These are phyloP conservation scores for Podaxis sp. DNA, from an alignment of 768 basidiomycete species.

Conservation along the genomic window DNA sequence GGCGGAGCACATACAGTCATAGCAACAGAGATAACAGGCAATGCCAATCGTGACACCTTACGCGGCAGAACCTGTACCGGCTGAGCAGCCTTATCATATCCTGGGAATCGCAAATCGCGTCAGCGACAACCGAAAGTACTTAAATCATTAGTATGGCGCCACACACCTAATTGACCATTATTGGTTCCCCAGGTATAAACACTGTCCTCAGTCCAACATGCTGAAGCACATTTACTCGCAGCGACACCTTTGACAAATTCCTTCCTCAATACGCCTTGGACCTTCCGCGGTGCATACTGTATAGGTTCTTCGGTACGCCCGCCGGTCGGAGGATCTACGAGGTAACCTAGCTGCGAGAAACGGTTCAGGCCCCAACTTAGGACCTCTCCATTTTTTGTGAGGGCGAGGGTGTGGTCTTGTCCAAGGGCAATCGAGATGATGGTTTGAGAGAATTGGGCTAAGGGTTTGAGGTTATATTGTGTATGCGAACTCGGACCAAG, in stretches of 20 bases:
- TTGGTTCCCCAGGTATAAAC: slow-evolving; percentile 95
- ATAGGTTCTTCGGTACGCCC: slow-evolving; percentile 66
- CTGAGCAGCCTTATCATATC: slow-evolving; percentile 74
- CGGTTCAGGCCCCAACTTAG: slow-evolving; percentile 90
- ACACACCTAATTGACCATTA: slow-evolving; percentile 82
- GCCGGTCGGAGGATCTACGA: slow-evolving; percentile 53
- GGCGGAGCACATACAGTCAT: slow-evolving; percentile 56
- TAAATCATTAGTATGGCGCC: not conserved
- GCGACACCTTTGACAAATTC: slow-evolving; percentile 80
- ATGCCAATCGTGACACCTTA: slow-evolving; percentile 74
- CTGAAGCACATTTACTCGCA: slow-evolving; percentile 83
- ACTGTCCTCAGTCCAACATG: slow-evolving; percentile 75
- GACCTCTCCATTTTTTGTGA: slow-evolving; percentile 80
- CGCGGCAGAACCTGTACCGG: slow-evolving; percentile 77
- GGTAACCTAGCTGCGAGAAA: slow-evolving; percentile 87
- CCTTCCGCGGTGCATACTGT: slow-evolving; percentile 72
- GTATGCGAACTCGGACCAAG: slow-evolving; percentile 77
- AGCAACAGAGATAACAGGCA: slow-evolving; percentile 68
- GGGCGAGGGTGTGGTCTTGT: slow-evolving; percentile 90
- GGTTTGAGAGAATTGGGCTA: slow-evolving; percentile 52
- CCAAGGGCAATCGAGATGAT: slow-evolving; percentile 77
- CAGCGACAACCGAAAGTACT: not conserved
- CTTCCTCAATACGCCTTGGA: slow-evolving; percentile 73
- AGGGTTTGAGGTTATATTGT: slow-evolving; percentile 67
- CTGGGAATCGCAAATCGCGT: slow-evolving; percentile 30